Base-by-base conservation (phyloP, 2,329 filamentous ascomycete genomes). In the Neonectria sp. region DNA sequence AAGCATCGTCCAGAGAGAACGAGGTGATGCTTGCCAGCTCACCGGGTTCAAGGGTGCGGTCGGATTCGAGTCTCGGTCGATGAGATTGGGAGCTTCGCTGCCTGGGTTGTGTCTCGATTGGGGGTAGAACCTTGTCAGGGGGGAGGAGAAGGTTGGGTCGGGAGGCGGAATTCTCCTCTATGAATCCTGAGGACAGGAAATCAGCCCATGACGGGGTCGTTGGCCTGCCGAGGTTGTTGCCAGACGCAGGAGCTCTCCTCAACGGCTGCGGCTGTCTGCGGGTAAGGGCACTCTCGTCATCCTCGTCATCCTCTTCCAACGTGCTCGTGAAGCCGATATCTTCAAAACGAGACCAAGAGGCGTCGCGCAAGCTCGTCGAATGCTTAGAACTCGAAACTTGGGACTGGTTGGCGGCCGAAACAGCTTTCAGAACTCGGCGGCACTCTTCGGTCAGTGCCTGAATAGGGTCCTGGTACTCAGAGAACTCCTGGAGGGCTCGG, bases 161-260 rank as follows among this genome's bases (percentile, higher is more conserved):
- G 8, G 67, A 48, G 70, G 86, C 86, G n/a, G 88, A 83, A n/a
- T 86, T 88, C 67, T 92, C 91, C 72, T 98, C 95, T 25, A 92
- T 86, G 76, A 99, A 99, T 1, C 96, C 96, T 48, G 95, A 94
- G 1, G 95, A 97, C 65, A 99, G 86, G 79, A 99, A 99, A 79
- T 99, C 96, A 3, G 96, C 96, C 96, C 96, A 99, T 0, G 96
- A 98, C 1, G 96, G 96, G 1, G 96, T 99, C 0, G 95, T 98
- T 1, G 96, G 96, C 65, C 96, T 89, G 40, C 89, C 94, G 52
- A 92, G 81, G 65, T 92, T 89, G 49, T 87, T 87, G n/a, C 89
- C 89, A 11, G 93, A 93, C 6, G 89, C 87, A 17, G 94, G 90
- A 6, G 89, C 89, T 15, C 88, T 88, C 64, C 90, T 87, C 43